These are phyloP conservation scores for Penicillium rolfsii DNA, from an alignment of 2,329 filamentous ascomycete species.

Conservation along the genomic window DNA sequence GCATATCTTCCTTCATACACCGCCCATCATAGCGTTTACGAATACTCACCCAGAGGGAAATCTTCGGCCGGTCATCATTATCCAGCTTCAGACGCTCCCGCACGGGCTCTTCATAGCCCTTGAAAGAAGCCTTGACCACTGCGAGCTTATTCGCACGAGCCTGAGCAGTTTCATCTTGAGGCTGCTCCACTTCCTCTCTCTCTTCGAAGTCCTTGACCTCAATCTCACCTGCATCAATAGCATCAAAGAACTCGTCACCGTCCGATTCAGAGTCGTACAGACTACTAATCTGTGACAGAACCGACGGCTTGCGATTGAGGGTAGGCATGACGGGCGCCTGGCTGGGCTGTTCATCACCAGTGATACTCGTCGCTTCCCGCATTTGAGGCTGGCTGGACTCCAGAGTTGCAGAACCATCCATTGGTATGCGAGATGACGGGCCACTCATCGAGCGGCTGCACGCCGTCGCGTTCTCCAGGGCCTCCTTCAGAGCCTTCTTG, in stretches of 20 bases:
- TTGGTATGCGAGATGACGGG: conserved; percentile 30
- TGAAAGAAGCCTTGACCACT: conserved; percentile 77
- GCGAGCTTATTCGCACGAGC: conserved; percentile 54
- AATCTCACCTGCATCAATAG: conserved; percentile 89
- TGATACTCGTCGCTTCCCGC: background rate
- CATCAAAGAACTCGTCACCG: conserved; percentile 96
- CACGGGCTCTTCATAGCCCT: conserved; percentile 88
- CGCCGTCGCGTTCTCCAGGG: conserved; percentile 63
- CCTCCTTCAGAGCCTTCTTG: conserved; percentile 85
- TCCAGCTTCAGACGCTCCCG: conserved; percentile 83
- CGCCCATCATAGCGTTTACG: too few species aligned
- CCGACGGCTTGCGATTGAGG: conserved; percentile 63
- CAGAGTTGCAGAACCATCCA: conserved; percentile 28
- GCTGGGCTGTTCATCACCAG: conserved; percentile 16
- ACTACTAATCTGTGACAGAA: conserved; percentile 70
- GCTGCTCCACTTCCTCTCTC: conserved; percentile 52
- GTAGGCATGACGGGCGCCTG: conserved; percentile 14
- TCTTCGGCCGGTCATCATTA: conserved; percentile 87
- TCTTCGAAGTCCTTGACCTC: conserved; percentile 66
- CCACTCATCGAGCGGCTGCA: conserved; percentile 44
- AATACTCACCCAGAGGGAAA: conserved; percentile 84
- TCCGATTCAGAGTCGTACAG: conserved; percentile 76
- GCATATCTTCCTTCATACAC: background rate
- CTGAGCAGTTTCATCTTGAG: conserved; percentile 44
- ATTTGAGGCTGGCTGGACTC: conserved; percentile 43